Conservation (phyloP, 805 yeast genomes). For the Candida montana region DNA sequence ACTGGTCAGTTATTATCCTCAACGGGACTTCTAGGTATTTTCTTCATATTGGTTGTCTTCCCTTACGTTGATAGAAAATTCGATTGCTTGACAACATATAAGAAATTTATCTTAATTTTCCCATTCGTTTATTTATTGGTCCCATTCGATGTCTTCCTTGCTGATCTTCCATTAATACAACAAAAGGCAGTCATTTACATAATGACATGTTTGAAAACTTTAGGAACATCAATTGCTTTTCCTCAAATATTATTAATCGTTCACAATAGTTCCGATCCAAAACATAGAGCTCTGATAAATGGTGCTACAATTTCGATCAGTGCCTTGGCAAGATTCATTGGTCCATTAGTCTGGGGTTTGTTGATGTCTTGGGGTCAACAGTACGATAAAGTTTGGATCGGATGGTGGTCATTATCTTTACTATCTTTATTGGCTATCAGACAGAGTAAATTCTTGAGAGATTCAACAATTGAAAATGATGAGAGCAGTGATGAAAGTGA, state of each 20-base stretch:
- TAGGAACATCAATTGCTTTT: constrained; percentile 41
- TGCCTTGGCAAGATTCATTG: constrained; percentile 51
- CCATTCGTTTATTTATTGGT: constrained; percentile 15
- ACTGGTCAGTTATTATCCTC: constrained; percentile 19
- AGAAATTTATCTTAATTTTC: constrained; percentile 12
- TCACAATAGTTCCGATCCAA: constrained; percentile 48
- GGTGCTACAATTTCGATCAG: constrained; percentile 49
- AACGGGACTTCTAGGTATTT: constrained; percentile 18
- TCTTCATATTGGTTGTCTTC: constrained; percentile 14
- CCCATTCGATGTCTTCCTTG: constrained; percentile 18
- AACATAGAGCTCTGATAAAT: constrained; percentile 54
- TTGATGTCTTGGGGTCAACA: constrained; percentile 34
- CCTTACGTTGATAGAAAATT: constrained; percentile 20
- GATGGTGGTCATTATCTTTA: constrained; percentile 29
- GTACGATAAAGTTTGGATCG: constrained; percentile 26
- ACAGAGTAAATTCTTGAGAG: constrained; percentile 24
- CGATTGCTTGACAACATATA: constrained; percentile 17
- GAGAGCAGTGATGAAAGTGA: constrained; percentile 1
- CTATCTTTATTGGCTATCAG: constrained; percentile 25
- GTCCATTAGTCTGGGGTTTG: constrained; percentile 53
- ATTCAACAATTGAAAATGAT: constrained; percentile 15
- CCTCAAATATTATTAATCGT: constrained; percentile 50
- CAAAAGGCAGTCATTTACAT: constrained; percentile 21
- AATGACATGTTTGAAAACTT: constrained; percentile 30
- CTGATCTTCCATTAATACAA: constrained; percentile 13